phyloP scores from a whole-genome alignment of 169 alveolate species.

The Cystoisospora suis region DNA sequence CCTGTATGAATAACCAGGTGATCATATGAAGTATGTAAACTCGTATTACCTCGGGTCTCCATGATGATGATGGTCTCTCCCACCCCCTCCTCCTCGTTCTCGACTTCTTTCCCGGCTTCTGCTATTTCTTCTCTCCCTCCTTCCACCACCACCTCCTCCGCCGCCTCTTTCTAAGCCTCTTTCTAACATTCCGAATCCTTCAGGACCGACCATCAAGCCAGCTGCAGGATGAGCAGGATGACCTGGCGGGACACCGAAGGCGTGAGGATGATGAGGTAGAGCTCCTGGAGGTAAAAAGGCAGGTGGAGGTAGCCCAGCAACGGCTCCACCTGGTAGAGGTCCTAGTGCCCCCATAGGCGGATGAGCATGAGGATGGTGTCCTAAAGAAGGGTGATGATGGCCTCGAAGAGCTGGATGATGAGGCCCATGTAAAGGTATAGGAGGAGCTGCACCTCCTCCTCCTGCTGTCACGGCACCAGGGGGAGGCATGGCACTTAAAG shows the following conservation, averaged over 20 bases:
- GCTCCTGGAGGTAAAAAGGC: not conserved
- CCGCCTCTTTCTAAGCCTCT: not conserved
- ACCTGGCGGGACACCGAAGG: not conserved
- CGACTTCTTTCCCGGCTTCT: not conserved
- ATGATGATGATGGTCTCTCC: not conserved
- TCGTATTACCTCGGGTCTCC: not conserved
- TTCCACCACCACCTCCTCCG: not conserved
- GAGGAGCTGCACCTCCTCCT: slow-evolving; percentile 44
- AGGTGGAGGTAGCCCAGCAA: not conserved
- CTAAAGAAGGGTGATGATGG: not conserved
- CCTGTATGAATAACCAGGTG: not conserved
- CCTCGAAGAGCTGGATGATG: not conserved
- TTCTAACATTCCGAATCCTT: not conserved
- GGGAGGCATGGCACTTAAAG: slow-evolving; percentile 26
- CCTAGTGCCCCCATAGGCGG: not conserved
- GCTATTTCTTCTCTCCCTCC: not conserved
- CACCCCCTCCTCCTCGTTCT: not conserved
- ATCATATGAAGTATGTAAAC: not conserved
- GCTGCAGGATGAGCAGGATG: not conserved
- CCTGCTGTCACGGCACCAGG: slow-evolving; percentile 48
- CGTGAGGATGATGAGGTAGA: not conserved
- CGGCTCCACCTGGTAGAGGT: not conserved
- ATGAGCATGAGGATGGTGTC: not conserved
- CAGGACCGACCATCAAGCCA: not conserved
- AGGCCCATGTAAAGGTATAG: not conserved